A percentile compares a stretch with the other conserved stretches of the same genome.
These are phyloP conservation scores for Pleodorina starrii DNA, from an alignment of 139 green algal genomes.

Conservation along the genomic window DNA sequence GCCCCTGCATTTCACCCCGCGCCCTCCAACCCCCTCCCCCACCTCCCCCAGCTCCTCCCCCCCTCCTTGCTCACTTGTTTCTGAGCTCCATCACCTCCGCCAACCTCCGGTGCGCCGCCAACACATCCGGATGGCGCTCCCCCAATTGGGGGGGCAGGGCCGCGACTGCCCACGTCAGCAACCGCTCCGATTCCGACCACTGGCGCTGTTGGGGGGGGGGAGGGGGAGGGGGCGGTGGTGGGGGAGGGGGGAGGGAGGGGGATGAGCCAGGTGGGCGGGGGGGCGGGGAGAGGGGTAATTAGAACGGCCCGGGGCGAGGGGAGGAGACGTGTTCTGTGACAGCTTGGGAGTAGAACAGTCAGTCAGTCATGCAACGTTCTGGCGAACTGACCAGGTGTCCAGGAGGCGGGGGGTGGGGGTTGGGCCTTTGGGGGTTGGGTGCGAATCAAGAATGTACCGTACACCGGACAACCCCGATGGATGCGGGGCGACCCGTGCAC, in stretches of 20 bases:
- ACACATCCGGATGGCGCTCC: not conserved
- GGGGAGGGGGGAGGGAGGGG: not conserved
- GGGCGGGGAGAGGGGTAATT: no score
- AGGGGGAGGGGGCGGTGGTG: not conserved
- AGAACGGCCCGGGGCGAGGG: no score
- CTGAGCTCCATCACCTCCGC: constrained; percentile 33
- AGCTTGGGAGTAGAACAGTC: no score
- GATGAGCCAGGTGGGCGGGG: no score
- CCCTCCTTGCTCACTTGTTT: constrained; percentile 2
- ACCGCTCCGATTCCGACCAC: constrained; percentile 1
- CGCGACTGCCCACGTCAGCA: not conserved
- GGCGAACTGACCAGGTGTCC: not conserved
- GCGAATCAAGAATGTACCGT: no score
- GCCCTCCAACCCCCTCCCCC: no score
- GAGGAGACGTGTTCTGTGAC: no score
- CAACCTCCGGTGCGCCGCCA: not conserved
- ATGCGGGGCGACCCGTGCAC: no score
- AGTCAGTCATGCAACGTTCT: not conserved
- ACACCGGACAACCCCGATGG: no score
- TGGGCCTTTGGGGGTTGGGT: no score
- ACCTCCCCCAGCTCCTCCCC: no score
- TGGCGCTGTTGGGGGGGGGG: not conserved
- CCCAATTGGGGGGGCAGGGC: not conserved
- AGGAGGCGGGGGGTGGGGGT: not conserved
- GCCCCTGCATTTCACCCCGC: no score